These are phyloP conservation scores for Chytriomyces sp. DNA, from an alignment of 192 early-diverging fungal species.

Conservation along the genomic window DNA sequence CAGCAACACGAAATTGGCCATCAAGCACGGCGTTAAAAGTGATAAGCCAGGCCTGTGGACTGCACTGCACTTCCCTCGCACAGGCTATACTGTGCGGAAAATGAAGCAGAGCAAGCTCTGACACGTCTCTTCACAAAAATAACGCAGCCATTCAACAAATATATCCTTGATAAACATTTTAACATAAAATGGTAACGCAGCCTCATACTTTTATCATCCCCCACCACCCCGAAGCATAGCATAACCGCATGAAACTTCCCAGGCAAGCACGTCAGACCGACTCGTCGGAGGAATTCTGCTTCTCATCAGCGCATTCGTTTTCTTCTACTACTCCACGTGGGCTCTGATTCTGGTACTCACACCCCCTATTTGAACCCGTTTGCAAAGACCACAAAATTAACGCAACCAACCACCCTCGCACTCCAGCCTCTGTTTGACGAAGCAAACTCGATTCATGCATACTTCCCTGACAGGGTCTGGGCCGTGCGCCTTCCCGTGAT, in stretches of 20 bases:
- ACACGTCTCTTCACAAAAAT: too few relatives aligned
- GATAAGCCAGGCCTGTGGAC: not conserved
- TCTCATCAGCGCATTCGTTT: slow-evolving; percentile 71
- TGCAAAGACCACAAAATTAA: not conserved
- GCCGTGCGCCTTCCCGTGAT: slow-evolving; percentile 88
- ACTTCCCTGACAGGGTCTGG: slow-evolving; percentile 82
- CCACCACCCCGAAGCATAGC: too few relatives aligned
- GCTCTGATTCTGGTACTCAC: slow-evolving; percentile 77
- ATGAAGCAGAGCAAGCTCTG: too few relatives aligned
- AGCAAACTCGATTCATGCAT: slow-evolving; percentile 71
- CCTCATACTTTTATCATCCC: too few relatives aligned
- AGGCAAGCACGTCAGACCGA: slow-evolving; percentile 65
- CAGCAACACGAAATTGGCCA: not conserved
- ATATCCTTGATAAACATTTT: too few relatives aligned
- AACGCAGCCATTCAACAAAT: too few relatives aligned
- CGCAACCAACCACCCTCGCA: not conserved
- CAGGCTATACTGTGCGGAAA: not conserved
- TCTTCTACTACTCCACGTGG: slow-evolving; percentile 91
- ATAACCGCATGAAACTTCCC: not conserved
- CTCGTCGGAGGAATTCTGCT: slow-evolving; percentile 78
- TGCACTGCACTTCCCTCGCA: not conserved
- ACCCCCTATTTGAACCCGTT: not conserved
- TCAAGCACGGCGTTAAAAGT: not conserved
- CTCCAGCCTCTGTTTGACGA: slow-evolving; percentile 81
- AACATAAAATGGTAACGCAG: too few relatives aligned